Conservation (phyloP, 2,329 filamentous ascomycete genomes). For the Pezizomycotina sp. region DNA sequence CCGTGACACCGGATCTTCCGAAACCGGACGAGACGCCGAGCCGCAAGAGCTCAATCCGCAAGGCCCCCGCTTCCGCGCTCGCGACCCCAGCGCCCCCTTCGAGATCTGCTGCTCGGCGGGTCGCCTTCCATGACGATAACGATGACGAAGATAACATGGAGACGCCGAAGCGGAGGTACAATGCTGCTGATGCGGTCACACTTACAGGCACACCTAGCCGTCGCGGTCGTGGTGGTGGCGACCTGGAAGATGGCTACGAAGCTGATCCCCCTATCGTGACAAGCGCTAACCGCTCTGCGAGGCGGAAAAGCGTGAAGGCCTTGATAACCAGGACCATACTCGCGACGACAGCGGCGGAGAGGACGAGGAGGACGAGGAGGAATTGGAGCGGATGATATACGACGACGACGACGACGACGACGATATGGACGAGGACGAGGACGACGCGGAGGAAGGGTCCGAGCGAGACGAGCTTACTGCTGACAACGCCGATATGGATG, state of each 20-base stretch:
- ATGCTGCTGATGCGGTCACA: no score
- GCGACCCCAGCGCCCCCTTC: slow-evolving; percentile 14
- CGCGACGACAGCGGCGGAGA: slow-evolving; percentile 14
- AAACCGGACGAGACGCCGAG: slow-evolving; percentile 10
- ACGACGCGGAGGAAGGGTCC: slow-evolving; percentile 50
- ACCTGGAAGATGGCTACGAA: slow-evolving; percentile 1
- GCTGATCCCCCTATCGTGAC: slow-evolving; percentile 19
- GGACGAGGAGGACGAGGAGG: slow-evolving; percentile 14
- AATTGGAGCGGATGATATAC: slow-evolving; percentile 26
- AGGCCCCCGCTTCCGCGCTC: slow-evolving; percentile 4
- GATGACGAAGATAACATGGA: slow-evolving; percentile 4
- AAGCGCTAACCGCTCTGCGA: slow-evolving; percentile 62
- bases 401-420: slow-evolving; percentile 52
- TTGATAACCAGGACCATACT: slow-evolving; percentile 55
- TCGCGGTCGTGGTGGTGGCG: slow-evolving; percentile 10
- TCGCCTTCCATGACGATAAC: slow-evolving; percentile 11
- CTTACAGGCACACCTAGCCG: slow-evolving; percentile 11
- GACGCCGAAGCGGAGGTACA: no score
- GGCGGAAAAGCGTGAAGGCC: slow-evolving; percentile 63
- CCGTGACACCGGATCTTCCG: slow-evolving; percentile 9
- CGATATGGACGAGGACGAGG: no score
- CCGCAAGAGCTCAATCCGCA: slow-evolving; percentile 10
- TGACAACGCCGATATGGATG: slow-evolving; percentile 37
- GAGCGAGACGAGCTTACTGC: slow-evolving; percentile 51
- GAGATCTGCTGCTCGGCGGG: slow-evolving; percentile 9